These are phyloP conservation scores for Vigna angularis DNA, from an alignment of 306 rosid genomes.

Conservation along the genomic window DNA sequence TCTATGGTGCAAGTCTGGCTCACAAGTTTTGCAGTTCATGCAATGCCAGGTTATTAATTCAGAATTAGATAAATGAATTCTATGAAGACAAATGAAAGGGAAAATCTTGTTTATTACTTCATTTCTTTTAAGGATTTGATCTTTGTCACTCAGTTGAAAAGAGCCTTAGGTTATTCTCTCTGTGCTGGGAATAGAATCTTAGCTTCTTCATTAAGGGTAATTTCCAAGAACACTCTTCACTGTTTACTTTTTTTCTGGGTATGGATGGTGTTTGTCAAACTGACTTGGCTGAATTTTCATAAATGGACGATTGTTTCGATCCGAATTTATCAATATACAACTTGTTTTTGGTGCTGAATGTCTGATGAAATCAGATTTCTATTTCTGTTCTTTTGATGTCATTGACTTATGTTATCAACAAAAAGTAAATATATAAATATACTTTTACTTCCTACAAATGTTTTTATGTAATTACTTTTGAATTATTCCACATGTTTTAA, in stretches of 20 bases:
- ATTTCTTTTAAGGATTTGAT: conserved; percentile 27
- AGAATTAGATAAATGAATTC: conserved; percentile 36
- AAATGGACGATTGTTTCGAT: background rate
- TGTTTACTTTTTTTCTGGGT: background rate
- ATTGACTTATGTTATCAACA: too few relatives aligned
- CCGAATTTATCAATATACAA: background rate
- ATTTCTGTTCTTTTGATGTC: too few relatives aligned
- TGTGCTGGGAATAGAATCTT: background rate
- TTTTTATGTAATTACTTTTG: too few relatives aligned
- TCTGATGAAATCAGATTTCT: too few relatives aligned
- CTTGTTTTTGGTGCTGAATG: too few relatives aligned
- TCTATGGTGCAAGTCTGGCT: conserved; percentile 11
- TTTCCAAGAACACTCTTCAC: background rate
- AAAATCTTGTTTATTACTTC: too few relatives aligned
- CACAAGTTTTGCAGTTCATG: conserved; percentile 30
- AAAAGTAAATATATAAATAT: too few relatives aligned
- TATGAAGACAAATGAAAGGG: background rate
- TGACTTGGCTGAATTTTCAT: conserved; percentile 22
- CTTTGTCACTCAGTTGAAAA: conserved; percentile 19
- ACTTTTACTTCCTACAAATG: too few relatives aligned
- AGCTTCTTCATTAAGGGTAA: background rate
- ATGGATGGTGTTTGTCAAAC: background rate
- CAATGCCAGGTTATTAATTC: conserved; percentile 25
- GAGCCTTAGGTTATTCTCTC: background rate
- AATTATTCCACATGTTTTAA: too few relatives aligned